phyloP scores from a whole-genome alignment of 192 early-diverging fungal species.

The Gryganskiella cystojenkinii region DNA sequence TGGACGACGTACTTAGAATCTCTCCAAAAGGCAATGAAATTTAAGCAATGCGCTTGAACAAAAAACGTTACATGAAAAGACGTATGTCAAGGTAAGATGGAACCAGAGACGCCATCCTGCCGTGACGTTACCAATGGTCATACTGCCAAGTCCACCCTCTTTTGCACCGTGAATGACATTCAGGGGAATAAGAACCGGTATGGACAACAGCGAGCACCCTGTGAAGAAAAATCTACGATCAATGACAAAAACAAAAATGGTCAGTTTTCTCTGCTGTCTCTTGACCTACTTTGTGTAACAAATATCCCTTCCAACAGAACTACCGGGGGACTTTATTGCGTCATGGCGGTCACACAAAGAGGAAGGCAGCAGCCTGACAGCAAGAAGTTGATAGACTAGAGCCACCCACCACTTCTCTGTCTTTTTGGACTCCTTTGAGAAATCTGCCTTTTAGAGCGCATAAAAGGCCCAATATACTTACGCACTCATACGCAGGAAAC shows the following conservation, averaged over 20 bases:
- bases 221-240: slow-evolving; percentile 69
- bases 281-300: background rate
- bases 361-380: too few relatives aligned
- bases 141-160: slow-evolving; percentile 61
- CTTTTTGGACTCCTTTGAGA: too few relatives aligned
- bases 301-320: too few relatives aligned
- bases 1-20: too few relatives aligned
- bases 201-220: slow-evolving; percentile 63
- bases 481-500: slow-evolving; percentile 71
- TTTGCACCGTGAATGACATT: slow-evolving; percentile 66
- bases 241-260: background rate
- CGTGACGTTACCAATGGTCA: slow-evolving; percentile 81
- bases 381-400: too few relatives aligned
- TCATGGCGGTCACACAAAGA: too few relatives aligned
- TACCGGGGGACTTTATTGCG: too few relatives aligned
- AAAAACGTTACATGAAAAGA: slow-evolving; percentile 61
- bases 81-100: slow-evolving; percentile 67
- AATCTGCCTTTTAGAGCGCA: too few relatives aligned
- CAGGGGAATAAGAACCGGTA: slow-evolving; percentile 75
- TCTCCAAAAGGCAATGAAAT: too few relatives aligned
- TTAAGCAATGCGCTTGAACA: slow-evolving; percentile 31
- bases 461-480: too few relatives aligned
- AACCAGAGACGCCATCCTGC: slow-evolving; percentile 71
- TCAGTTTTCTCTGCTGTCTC: background rate
- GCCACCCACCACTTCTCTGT: too few relatives aligned